phyloP scores from a whole-genome alignment of 768 basidiomycete species.

The Asterophora lycoperdoides region DNA sequence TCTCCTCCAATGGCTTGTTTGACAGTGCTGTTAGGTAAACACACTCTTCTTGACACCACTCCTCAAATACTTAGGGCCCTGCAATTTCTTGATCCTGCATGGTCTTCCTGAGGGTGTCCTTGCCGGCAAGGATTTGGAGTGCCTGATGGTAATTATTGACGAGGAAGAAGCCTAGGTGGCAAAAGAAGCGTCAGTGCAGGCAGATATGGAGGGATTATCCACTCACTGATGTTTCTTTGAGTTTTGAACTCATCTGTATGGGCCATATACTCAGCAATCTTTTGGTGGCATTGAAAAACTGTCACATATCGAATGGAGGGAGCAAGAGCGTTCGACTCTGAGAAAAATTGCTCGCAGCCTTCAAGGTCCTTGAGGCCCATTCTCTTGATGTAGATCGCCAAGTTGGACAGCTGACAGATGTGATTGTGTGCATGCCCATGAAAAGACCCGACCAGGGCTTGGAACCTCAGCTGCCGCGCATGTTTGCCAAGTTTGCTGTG shows the following conservation, averaged over 20 bases:
- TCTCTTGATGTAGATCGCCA: conserved; percentile 21
- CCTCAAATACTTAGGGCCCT: no score
- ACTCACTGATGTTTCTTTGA: conserved; percentile 9
- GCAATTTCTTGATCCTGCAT: no score
- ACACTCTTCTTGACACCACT: conserved; percentile 3
- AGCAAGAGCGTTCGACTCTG: conserved; percentile 25
- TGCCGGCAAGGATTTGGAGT: not conserved
- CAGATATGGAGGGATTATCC: not conserved
- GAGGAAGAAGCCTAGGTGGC: conserved; percentile 4
- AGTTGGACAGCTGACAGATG: no score
- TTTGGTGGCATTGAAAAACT: conserved; percentile 21
- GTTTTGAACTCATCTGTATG: conserved; percentile 5
- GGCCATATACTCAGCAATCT: conserved; percentile 1
- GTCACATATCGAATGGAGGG: conserved; percentile 13
- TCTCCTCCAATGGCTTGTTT: not conserved
- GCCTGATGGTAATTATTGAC: no score
- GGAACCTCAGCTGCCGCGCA: conserved; percentile 13
- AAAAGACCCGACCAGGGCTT: no score
- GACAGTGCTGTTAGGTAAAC: not conserved
- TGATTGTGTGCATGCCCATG: no score
- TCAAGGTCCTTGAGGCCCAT: no score
- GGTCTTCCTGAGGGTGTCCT: no score
- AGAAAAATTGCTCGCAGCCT: conserved; percentile 25
- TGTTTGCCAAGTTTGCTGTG: conserved; percentile 17
- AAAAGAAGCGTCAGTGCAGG: no score